Conservation (phyloP, 2,329 filamentous ascomycete species). For the Paraphoma sp. region DNA sequence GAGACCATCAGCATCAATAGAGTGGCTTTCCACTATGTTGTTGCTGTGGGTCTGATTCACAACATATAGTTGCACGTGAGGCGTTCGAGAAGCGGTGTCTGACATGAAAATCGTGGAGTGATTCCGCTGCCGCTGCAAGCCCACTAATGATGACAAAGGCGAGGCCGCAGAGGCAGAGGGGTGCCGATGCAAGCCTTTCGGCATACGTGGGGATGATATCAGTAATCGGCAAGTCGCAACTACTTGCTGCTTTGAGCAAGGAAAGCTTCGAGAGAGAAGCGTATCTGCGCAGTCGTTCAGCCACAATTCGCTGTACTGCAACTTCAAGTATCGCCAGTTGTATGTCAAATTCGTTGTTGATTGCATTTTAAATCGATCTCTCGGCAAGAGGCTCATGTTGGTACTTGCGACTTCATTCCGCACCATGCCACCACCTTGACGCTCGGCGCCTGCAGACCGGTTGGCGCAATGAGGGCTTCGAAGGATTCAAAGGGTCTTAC, state of each 20-base stretch:
- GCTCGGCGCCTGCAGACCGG: slow-evolving; percentile 13
- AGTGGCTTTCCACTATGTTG: slow-evolving; percentile 2
- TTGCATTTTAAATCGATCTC: neutral
- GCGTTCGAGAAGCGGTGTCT: slow-evolving; percentile 6
- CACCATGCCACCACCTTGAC: slow-evolving; percentile 6
- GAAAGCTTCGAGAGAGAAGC: neutral
- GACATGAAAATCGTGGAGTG: slow-evolving; percentile 6
- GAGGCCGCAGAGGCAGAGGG: slow-evolving; percentile 1
- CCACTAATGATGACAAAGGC: neutral
- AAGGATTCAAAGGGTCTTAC: slow-evolving; percentile 17
- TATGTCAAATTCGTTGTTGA: neutral
- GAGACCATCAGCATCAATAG: slow-evolving; percentile 7
- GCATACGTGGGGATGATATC: slow-evolving; percentile 2
- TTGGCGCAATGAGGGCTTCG: slow-evolving; percentile 9
- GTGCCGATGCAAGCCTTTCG: slow-evolving; percentile 12
- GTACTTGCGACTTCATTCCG: neutral
- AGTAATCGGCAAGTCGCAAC: slow-evolving; percentile 5
- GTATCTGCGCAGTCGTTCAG: neutral
- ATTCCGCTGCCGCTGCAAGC: neutral
- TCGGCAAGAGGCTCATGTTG: neutral
- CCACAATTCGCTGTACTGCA: neutral
- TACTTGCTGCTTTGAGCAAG: neutral
- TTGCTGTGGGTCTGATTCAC: neutral
- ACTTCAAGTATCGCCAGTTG: neutral
- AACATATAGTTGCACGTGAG: slow-evolving; percentile 4